A percentile compares a stretch with the other conserved stretches of the same genome.
These are phyloP conservation scores for Malassezia nana DNA, from an alignment of 1,284 basidiomycete species.

Conservation along the genomic window DNA sequence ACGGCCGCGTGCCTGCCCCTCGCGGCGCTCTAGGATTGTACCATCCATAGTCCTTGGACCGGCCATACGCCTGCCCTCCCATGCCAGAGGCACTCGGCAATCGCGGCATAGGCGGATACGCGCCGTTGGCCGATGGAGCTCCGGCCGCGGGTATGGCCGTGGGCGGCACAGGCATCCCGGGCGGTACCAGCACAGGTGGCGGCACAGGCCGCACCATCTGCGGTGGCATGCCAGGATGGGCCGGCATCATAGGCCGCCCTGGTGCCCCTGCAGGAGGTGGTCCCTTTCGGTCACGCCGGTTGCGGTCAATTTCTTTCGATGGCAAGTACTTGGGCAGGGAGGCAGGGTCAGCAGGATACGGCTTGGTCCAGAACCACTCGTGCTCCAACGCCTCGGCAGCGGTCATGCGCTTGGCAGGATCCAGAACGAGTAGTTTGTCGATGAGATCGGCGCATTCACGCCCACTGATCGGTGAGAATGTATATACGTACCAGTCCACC, in stretches of 20 bases:
- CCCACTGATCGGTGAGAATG: no score
- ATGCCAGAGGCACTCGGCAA: background rate
- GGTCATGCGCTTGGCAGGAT: slow-evolving; percentile 39
- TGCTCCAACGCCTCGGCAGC: slow-evolving; percentile 41
- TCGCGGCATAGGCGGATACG: slow-evolving; percentile 16
- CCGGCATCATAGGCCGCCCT: background rate
- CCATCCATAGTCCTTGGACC: slow-evolving; percentile 14
- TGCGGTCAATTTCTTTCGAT: slow-evolving; percentile 42
- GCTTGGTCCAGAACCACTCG: slow-evolving; percentile 43
- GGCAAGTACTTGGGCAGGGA: slow-evolving; percentile 44
- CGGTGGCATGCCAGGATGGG: background rate
- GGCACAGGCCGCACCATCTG: slow-evolving; percentile 3
- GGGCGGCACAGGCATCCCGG: background rate
- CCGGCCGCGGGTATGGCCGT: background rate
- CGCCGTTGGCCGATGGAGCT: background rate
- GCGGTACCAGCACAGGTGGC: background rate
- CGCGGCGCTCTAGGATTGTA: slow-evolving; percentile 13
- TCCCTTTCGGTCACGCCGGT: slow-evolving; percentile 23
- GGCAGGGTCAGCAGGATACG: slow-evolving; percentile 37
- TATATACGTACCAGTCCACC: no score
- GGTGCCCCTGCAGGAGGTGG: background rate
- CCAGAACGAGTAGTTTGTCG: slow-evolving; percentile 37
- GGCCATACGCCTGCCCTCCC: background rate
- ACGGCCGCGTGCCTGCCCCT: background rate
- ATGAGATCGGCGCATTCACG: slow-evolving; percentile 39